Conservation (phyloP, 2,329 filamentous ascomycete genomes). For the Fusarium miscanthi region DNA sequence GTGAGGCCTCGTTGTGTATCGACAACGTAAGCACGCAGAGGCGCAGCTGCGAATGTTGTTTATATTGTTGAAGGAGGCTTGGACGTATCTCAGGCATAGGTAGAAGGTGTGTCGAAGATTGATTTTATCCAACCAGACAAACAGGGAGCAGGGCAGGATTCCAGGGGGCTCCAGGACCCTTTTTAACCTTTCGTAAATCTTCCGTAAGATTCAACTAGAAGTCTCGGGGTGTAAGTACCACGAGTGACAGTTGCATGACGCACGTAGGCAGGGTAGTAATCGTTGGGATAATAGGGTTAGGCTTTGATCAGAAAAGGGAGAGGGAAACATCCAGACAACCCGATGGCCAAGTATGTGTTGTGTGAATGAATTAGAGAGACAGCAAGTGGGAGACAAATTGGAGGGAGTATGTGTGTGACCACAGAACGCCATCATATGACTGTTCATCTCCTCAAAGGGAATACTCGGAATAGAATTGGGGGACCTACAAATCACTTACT, state of each 20-base stretch:
- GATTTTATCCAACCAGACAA: conserved; percentile 34
- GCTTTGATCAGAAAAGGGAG: conserved; percentile 8
- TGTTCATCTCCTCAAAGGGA: conserved; percentile 23
- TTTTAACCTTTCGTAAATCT: conserved; percentile 34
- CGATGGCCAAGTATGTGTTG: background rate
- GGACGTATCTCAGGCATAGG: conserved; percentile 34
- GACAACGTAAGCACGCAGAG: conserved; percentile 38
- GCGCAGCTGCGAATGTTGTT: conserved; percentile 29
- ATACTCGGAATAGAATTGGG: conserved; percentile 28
- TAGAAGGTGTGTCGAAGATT: conserved; percentile 4
- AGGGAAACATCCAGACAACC: background rate
- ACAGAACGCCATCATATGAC: conserved; percentile 34
- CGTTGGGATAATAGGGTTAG: conserved; percentile 11
- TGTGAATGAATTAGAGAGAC: background rate
- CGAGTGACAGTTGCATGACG: conserved; percentile 38
- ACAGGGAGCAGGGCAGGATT: conserved; percentile 4
- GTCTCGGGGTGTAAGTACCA: conserved; percentile 3
- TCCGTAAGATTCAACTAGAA: conserved; percentile 21
- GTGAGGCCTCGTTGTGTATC: conserved; percentile 36
- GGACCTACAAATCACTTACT: conserved; percentile 19
- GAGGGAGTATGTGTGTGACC: conserved; percentile 32
- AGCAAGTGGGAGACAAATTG: conserved; percentile 5
- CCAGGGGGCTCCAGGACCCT: conserved; percentile 14
- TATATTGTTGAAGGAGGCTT: conserved; percentile 31
- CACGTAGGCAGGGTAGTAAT: conserved; percentile 14